A percentile compares a stretch with the other conserved stretches of the same genome.
Evolutionary conservation across 768 basidiomycete species (phyloP).

Genomic region (Lentinula boryana): DNA sequence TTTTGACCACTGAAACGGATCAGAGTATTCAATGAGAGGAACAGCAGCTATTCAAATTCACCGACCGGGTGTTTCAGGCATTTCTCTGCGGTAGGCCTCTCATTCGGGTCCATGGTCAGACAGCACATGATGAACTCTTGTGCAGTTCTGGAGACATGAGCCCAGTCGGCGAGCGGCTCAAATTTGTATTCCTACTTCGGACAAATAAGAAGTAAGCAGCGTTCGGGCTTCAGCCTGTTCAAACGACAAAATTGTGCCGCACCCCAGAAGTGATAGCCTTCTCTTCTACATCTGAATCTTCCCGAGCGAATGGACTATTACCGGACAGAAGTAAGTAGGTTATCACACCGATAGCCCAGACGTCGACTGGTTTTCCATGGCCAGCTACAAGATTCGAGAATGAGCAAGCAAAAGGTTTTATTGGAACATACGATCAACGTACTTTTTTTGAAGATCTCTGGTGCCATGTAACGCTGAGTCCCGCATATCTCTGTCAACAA

Average conservation of each 20-base stretch:
- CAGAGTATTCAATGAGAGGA: too few species aligned
- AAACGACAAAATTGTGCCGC: constrained; percentile 18
- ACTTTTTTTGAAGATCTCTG: constrained; percentile 70
- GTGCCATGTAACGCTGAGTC: constrained; percentile 69
- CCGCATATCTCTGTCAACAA: constrained; percentile 74
- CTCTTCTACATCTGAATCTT: neutral
- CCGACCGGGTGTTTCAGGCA: constrained; percentile 41
- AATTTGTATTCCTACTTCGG: too few species aligned
- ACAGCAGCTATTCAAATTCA: neutral
- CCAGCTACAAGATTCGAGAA: constrained; percentile 35
- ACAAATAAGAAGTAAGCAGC: too few species aligned
- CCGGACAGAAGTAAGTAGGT: constrained; percentile 68
- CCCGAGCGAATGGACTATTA: constrained; percentile 75
- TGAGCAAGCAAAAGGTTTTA: too few species aligned
- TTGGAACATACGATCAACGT: constrained; percentile 7
- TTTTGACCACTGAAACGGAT: too few species aligned
- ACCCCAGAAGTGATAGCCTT: neutral
- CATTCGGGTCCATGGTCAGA: constrained; percentile 58
- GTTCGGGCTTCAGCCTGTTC: too few species aligned
- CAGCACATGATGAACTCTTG: constrained; percentile 56
- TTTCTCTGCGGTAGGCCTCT: constrained; percentile 54
- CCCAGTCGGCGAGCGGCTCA: constrained; percentile 42
- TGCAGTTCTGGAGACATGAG: constrained; percentile 48
- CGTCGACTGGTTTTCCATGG: constrained; percentile 68
- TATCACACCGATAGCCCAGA: constrained; percentile 80